Evolutionary conservation across 768 basidiomycete species (phyloP), one percentile per base, ranked within the genome.

Genomic region (Leccinum rimulosum): DNA sequence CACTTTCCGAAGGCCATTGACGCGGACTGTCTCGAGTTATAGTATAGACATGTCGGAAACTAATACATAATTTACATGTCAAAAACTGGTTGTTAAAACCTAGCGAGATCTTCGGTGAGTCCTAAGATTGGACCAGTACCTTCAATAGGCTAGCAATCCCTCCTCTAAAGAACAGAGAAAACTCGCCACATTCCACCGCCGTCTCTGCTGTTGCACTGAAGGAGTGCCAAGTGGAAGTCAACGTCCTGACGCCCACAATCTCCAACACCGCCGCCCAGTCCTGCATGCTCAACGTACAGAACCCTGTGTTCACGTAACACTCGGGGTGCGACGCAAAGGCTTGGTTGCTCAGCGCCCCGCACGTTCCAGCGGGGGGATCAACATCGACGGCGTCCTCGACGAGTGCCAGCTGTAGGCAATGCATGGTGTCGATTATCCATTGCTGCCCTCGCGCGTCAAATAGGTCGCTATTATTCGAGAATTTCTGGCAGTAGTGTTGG

Each of bases 221-320:
- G 17, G 62, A 56, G 1, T 59, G 58, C 68, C 63, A 68, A 40
- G 22, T 65, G 45, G 54, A 59, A n/a, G 69, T 56, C 31, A 67
- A 17, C 5, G 61, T 62, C 45, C 3, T 33, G 0, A 67, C 27
- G 5, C 52, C 30, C 52, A 68, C 68, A 25, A 79, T 77, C 36
- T 73, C 61, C 4, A 79, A 55, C 36, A 80, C 70, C 9, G 63
- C 73, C n/a, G 55, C 43, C 80, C 78, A 81, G 50, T 77, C 76
- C 6, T 57, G 51, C 0, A 67, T 63, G 5, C 70, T 62, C 50
- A 81, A 58, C 38, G 63, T 65, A 64, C 80, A 82, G 17, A 81
- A 62, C 14, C 80, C 81, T 28, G 66, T 80, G 8, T 64, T 53
- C 0, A 40, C n/a, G 40, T 40, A 40, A n/a, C 40, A 40, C n/a